phyloP scores from a whole-genome alignment of 768 basidiomycete genomes.

The Amanita polypyramis region DNA sequence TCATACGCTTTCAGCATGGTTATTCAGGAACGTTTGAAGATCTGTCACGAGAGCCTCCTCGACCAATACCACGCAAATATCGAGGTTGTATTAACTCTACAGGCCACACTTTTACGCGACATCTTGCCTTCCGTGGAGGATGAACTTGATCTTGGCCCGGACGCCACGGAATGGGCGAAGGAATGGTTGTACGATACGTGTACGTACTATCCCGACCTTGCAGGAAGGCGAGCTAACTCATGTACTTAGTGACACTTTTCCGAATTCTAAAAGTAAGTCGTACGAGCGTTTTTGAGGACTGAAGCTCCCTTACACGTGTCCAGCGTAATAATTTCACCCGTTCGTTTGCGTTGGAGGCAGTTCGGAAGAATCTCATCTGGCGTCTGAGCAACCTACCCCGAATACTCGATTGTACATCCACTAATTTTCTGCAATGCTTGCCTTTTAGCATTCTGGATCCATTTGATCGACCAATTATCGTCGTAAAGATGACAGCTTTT shows the following conservation, averaged over 20 bases:
- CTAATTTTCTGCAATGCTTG: slow-evolving; percentile 38
- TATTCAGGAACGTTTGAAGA: slow-evolving; percentile 29
- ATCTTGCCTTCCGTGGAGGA: slow-evolving; percentile 50
- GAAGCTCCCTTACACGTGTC: slow-evolving; percentile 7
- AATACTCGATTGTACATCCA: slow-evolving; percentile 15
- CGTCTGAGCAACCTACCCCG: slow-evolving; percentile 37
- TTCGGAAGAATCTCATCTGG: slow-evolving; percentile 47
- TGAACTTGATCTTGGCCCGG: slow-evolving; percentile 42
- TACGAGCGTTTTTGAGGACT: slow-evolving; percentile 7
- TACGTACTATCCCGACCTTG: slow-evolving; percentile 23
- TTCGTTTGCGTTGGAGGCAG: slow-evolving; percentile 51
- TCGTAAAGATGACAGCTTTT: slow-evolving; percentile 38
- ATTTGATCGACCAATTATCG: slow-evolving; percentile 54
- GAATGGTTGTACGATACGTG: slow-evolving; percentile 61
- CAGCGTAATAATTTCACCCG: slow-evolving; percentile 61
- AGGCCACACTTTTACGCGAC: slow-evolving; percentile 40
- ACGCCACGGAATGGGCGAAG: slow-evolving; percentile 38
- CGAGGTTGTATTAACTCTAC: slow-evolving; percentile 34
- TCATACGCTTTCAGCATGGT: slow-evolving; percentile 13
- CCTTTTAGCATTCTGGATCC: slow-evolving; percentile 46
- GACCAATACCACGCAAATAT: slow-evolving; percentile 40
- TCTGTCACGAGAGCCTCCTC: slow-evolving; percentile 36
- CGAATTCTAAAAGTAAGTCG: slow-evolving; percentile 50
- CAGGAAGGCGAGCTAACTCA: slow-evolving; percentile 4
- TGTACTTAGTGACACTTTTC: slow-evolving; percentile 38